Conservation (phyloP, 805 yeast genomes). For the Candida palmyrensis region DNA sequence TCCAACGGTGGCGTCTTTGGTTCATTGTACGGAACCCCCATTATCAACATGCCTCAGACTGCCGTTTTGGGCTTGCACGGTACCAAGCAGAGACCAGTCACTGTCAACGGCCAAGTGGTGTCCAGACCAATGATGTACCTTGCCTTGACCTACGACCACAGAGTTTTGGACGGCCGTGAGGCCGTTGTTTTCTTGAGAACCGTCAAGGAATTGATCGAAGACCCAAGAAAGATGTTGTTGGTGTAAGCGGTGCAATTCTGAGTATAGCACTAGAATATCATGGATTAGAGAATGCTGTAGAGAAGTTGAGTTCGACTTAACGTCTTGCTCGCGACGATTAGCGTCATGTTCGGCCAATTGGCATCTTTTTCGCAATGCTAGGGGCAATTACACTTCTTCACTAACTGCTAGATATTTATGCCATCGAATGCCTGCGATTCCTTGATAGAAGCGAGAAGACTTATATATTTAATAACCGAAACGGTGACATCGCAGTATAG, state of each 20-base stretch:
- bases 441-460: no score
- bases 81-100: conserved; percentile 95
- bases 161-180: conserved; percentile 97
- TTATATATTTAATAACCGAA: no score
- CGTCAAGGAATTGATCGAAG: conserved; percentile 95
- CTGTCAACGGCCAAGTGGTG: conserved; percentile 92
- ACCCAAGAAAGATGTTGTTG: conserved; percentile 94
- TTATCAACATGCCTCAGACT: conserved; percentile 96
- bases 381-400: no score
- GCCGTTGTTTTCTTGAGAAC: conserved; percentile 96
- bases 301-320: background rate
- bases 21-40: conserved; percentile 96
- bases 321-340: no score
- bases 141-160: conserved; percentile 97
- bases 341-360: no score
- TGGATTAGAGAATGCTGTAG: background rate
- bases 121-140: conserved; percentile 99
- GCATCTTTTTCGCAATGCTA: no score
- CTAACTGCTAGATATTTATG: no score
- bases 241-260: conserved; percentile 8
- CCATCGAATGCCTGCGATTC: no score
- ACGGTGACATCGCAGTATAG: no score
- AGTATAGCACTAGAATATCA: no score
- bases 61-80: conserved; percentile 98
- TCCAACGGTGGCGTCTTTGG: conserved; percentile 99